Base-by-base conservation (phyloP, 176 grass and related monocot genomes). In the Aegilops tauschii region DNA sequence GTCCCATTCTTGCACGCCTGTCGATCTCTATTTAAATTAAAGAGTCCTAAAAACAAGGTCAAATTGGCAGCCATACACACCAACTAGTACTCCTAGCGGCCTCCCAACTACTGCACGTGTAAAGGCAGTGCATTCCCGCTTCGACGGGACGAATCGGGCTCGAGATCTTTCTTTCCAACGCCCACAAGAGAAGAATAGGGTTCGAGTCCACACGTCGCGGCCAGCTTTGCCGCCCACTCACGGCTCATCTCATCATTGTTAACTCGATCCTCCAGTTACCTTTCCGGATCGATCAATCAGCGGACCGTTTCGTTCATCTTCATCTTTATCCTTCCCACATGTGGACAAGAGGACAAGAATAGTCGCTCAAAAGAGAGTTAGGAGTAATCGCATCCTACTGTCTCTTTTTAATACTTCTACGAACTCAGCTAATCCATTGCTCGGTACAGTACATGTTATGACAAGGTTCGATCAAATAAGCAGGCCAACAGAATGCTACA, bases 161-260 rank as follows among this genome's bases (percentile, higher is more conserved):
- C 71, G 23, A 74, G 40, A 74, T 74, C 71, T 10, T 27, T 12
- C 61, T 14, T 76, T 59, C 44, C 4, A 31, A 21, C 50, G 3
- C 54, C 54, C 54, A 8, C 0, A 21, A 20, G 12, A 6, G 27
- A 16, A 7, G 10, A 47, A 17, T 17, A 31, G 45, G 44, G 9
- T 32, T 32, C 44, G 0, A 13, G 30, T 59, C 73, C 78, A 65
- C 79, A 73, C 36, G 84, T 84, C 64, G 44, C 31, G 2, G 59
- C 42, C 63, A 82, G 16, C 73, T 86, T 80, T 80, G 84, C 84
- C 73, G 83, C 52, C 30, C 12, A 42, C 39, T 49, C 78, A 74
- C 37, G 77, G 12, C 77, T 49, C 61, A n/a, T 7, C 40, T 27
- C 18, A 18, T 84, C 7, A 23, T 72, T n/a, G 64, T 73, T 39